Base-by-base conservation (phyloP, 139 green algal species). In the Chlamydomonas incerta region DNA sequence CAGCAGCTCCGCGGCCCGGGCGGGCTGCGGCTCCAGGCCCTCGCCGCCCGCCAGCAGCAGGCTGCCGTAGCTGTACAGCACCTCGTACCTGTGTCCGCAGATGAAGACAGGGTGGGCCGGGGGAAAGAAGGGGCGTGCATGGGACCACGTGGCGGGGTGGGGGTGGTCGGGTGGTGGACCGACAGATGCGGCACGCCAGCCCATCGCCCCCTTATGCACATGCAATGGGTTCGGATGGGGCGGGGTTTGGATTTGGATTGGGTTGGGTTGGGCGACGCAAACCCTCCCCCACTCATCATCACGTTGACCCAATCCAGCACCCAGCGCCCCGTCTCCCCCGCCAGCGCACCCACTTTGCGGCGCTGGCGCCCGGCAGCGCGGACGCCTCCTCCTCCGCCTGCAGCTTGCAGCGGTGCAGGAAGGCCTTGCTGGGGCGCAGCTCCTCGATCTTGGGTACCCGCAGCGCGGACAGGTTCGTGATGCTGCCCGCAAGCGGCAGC, bases 1-100 rank as follows among this genome's bases (percentile, higher is more conserved):
- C 37, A 88, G 73, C 34, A 81, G 65, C 85, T 88, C 85, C 28
- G 88, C 88, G 20, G 88, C 88, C 46, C 46, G 46, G 20, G 29
- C 81, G 14, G 85, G 81, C 26, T 83, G 69, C 3, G 80, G 62
- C 50, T 24, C 41, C 74, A 91, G 80, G 17, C 81, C 81, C 2
- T 37, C 67, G 2, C 47, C 83, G 35, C 83, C 88, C 26, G 31
- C 17, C 69, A 91, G 83, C 77, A 91, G 88, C 71, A 87, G 66
- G 29, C 57, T 68, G 47, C 76, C 88, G 33, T 87, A 80, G 69
- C 81, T 63, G 24, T 52, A 82, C 76, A 69, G 55, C 50, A 91
- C 63, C 74, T 90, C 87, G 72, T 90, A 87, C 35, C 50, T 63
- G 37, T 24, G 71, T 15, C n/a, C n/a, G n/a, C n/a, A n/a, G n/a